A percentile compares a stretch with the other conserved stretches of the same genome.
Evolutionary conservation across 352 stramenopile genomes (phyloP).

Genomic region (Pythium chondricola): DNA sequence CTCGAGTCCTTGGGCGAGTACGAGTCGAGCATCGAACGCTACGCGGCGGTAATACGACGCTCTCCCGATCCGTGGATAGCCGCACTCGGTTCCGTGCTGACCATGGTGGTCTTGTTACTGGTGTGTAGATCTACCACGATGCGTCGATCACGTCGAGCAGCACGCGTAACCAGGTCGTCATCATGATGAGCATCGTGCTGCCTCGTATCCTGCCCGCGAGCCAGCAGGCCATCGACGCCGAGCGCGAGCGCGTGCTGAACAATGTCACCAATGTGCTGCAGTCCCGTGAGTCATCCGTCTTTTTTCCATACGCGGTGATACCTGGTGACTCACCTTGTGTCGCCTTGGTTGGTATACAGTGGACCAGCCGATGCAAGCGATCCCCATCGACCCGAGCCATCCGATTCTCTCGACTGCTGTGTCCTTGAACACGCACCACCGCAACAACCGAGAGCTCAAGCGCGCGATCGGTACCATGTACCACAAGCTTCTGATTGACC

Average conservation of each 20-base stretch:
- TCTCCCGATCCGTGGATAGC: too few relatives aligned
- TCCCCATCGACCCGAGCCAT: conserved; percentile 45
- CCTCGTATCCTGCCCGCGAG: conserved; percentile 51
- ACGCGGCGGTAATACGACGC: not conserved
- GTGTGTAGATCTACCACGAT: conserved; percentile 3
- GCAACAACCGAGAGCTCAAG: conserved; percentile 67
- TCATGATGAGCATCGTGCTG: conserved; percentile 62
- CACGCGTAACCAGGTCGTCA: conserved; percentile 11
- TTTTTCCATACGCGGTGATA: too few relatives aligned
- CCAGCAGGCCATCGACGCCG: conserved; percentile 41
- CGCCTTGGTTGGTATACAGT: conserved; percentile 2
- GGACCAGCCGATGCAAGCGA: conserved; percentile 25
- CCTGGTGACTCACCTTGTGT: too few relatives aligned
- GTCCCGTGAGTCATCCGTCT: conserved; percentile 36
- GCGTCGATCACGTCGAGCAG: not conserved
- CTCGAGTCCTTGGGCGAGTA: conserved; percentile 56
- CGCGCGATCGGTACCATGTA: conserved; percentile 46
- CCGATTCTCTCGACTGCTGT: conserved; percentile 52
- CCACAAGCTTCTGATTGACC: conserved; percentile 31
- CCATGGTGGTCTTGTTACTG: too few relatives aligned
- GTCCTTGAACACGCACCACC: conserved; percentile 53
- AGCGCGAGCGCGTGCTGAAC: conserved; percentile 32
- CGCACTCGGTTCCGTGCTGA: too few relatives aligned
- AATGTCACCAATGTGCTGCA: conserved; percentile 34
- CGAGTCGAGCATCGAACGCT: conserved; percentile 24